These are phyloP conservation scores for Penicillium sp. DNA, from an alignment of 2,329 filamentous ascomycete genomes.

Conservation along the genomic window DNA sequence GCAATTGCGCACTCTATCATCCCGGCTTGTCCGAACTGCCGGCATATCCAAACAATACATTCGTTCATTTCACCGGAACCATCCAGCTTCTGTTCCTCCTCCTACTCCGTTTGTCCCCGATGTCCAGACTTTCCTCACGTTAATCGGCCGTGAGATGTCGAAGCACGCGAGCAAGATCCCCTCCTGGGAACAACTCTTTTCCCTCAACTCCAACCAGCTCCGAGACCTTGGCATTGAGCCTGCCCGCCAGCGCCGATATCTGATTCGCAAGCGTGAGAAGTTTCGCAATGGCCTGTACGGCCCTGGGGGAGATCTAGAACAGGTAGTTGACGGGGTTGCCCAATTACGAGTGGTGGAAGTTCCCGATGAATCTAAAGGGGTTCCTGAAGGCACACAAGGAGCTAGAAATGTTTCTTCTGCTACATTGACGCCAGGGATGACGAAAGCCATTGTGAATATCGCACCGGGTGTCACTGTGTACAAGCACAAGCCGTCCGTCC, in stretches of 20 bases:
- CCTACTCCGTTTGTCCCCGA: conserved; percentile 86
- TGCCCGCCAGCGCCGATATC: conserved; percentile 74
- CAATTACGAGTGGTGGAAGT: conserved; percentile 59
- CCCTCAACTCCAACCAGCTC: conserved; percentile 71
- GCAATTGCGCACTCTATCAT: conserved; percentile 26
- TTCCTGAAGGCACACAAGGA: conserved; percentile 26
- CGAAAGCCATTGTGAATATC: conserved; percentile 60
- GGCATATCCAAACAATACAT: conserved; percentile 32
- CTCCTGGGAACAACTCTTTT: conserved; percentile 87
- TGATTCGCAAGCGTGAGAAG: conserved; percentile 82
- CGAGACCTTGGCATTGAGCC: conserved; percentile 83
- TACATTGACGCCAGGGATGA: conserved; percentile 54
- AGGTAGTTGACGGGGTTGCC: conserved; percentile 63
- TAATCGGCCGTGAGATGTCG: conserved; percentile 84
- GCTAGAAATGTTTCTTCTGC: conserved; percentile 47
- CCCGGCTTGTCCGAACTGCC: conserved; percentile 25
- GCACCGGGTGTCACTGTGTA: conserved; percentile 55
- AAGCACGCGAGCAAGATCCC: conserved; percentile 83
- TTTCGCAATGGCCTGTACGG: conserved; percentile 76
- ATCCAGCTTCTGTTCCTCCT: conserved; percentile 54
- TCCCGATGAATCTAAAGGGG: conserved; percentile 36
- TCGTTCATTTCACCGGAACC: conserved; percentile 44
- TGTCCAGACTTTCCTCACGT: conserved; percentile 76
- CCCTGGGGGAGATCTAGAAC: conserved; percentile 74
- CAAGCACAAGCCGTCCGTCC: conserved; percentile 45